phyloP scores from a whole-genome alignment of 2,329 filamentous ascomycete genomes.

The Xylaria sp. region DNA sequence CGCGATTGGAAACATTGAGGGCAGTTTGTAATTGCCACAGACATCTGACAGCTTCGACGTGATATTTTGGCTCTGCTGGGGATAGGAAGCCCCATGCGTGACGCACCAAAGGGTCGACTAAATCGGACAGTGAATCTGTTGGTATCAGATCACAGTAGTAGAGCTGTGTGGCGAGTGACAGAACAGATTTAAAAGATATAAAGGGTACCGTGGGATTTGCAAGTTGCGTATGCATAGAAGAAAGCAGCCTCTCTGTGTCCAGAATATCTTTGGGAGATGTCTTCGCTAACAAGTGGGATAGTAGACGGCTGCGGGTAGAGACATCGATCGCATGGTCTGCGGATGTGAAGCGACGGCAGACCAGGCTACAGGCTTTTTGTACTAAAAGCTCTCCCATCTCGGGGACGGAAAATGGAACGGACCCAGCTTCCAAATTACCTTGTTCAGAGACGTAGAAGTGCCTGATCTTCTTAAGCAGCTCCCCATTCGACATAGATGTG shows the following conservation, averaged over 20 bases:
- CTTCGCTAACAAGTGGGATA: slow-evolving; percentile 68
- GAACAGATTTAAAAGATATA: slow-evolving; percentile 65
- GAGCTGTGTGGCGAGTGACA: slow-evolving; percentile 67
- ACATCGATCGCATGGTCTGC: slow-evolving; percentile 58
- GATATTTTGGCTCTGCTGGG: slow-evolving; percentile 86
- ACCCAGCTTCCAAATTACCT: slow-evolving; percentile 71
- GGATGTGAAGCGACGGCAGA: slow-evolving; percentile 58
- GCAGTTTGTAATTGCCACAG: slow-evolving; percentile 86
- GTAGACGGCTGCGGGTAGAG: slow-evolving; percentile 66
- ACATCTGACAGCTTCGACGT: slow-evolving; percentile 88
- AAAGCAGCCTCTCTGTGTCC: slow-evolving; percentile 60
- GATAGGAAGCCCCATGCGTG: slow-evolving; percentile 84
- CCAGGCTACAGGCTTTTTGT: slow-evolving; percentile 65
- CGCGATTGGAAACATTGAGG: slow-evolving; percentile 72
- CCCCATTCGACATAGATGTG: slow-evolving; percentile 54
- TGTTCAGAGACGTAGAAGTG: slow-evolving; percentile 76
- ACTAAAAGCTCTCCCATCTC: slow-evolving; percentile 71
- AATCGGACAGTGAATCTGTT: slow-evolving; percentile 62
- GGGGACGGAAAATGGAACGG: slow-evolving; percentile 66
- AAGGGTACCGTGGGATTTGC: slow-evolving; percentile 57
- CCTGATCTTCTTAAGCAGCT: slow-evolving; percentile 69
- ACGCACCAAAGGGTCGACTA: slow-evolving; percentile 75
- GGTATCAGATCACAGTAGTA: slow-evolving; percentile 64
- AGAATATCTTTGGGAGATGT: slow-evolving; percentile 56
- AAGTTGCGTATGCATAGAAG: slow-evolving; percentile 62